phyloP scores from a whole-genome alignment of 1,139 yeast species.

The Candida pseudoviswanathii region DNA sequence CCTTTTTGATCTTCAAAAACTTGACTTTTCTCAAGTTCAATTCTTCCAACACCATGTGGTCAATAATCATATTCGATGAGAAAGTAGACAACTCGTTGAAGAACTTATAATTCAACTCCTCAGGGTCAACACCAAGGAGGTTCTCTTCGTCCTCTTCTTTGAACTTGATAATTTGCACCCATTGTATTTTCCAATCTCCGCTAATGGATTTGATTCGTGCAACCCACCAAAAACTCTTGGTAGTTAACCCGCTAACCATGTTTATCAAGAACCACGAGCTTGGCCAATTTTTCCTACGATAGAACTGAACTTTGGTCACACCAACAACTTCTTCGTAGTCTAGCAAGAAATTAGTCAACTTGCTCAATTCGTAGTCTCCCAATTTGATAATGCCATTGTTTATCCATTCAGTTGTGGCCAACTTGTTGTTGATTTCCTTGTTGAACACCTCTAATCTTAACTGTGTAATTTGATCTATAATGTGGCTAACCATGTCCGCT shows the following conservation, averaged over 20 bases:
- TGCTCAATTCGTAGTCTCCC: conserved; percentile 36
- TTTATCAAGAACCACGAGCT: conserved; percentile 66
- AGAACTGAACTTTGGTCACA: conserved; percentile 44
- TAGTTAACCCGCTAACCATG: conserved; percentile 45
- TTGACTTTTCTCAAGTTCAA: conserved; percentile 44
- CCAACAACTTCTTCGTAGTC: conserved; percentile 2
- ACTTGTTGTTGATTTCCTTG: conserved; percentile 53
- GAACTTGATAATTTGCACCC: conserved; percentile 37
- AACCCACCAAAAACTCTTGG: conserved; percentile 62
- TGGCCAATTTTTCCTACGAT: conserved; percentile 71
- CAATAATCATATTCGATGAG: conserved; percentile 61
- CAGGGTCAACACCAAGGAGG: conserved; percentile 16
- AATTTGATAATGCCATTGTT: conserved; percentile 56
- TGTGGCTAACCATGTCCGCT: conserved; percentile 30
- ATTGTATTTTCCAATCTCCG: conserved; percentile 66
- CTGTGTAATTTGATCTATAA: conserved; percentile 42
- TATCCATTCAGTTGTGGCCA: conserved; percentile 70
- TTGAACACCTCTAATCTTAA: conserved; percentile 57
- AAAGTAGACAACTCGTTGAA: conserved; percentile 51
- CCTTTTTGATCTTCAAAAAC: conserved; percentile 28
- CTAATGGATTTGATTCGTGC: conserved; percentile 59
- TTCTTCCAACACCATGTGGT: conserved; percentile 66
- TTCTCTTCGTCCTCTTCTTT: conserved; percentile 8
- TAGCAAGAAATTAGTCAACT: conserved; percentile 21
- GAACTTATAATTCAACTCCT: conserved; percentile 46